Base-by-base conservation (phyloP, 2,329 filamentous ascomycete genomes). In the Magnaporthiopsis rhizophila region DNA sequence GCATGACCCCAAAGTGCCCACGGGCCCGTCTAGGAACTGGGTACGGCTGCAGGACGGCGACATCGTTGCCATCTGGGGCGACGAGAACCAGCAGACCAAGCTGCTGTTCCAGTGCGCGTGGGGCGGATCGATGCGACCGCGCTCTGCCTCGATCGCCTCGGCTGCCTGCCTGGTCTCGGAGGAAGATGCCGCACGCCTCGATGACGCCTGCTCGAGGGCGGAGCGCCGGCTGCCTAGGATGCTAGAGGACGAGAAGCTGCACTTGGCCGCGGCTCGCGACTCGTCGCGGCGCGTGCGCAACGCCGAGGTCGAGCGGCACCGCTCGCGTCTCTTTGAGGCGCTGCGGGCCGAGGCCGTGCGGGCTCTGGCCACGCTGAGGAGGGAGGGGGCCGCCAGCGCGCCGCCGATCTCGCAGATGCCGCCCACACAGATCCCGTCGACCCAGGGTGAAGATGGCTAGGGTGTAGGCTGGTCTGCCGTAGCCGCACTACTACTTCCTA, bases 11-110 rank as follows among this genome's bases (percentile, higher is more conserved):
- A 82, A 82, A 66, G 80, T 84, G 65, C 80, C 82, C 3, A 76
- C 79, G 32, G 79, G 81, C 0, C 77, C 86, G 1, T 91, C 84
- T 60, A 75, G 73, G 36, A 76, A 82, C 71, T 89, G 86, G 86
- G 86, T 89, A 32, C 85, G 86, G 64, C 75, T 97, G 18, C 85
- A 92, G 72, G 86, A 89, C 45, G 91, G 90, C 1, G 94, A 97
- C 72, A 80, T 86, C 30, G 83, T 97, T 61, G 85, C 86, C 2
- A 84, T 96, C 8, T 96, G 87, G 81, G 73, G 76, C 6, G 75
- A 79, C 58, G 70, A 62, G 26, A 59, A 36, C 24, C 28, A 38
- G 34, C 59, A 57, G 3, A 71, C 77, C 4, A 80, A 77, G 64
- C 73, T 86, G 12, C 70, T 73, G 12, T 86, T 87, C 69, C 77